These are phyloP conservation scores for Diaporthe citriasiana DNA, from an alignment of 2,329 filamentous ascomycete species.

Conservation along the genomic window DNA sequence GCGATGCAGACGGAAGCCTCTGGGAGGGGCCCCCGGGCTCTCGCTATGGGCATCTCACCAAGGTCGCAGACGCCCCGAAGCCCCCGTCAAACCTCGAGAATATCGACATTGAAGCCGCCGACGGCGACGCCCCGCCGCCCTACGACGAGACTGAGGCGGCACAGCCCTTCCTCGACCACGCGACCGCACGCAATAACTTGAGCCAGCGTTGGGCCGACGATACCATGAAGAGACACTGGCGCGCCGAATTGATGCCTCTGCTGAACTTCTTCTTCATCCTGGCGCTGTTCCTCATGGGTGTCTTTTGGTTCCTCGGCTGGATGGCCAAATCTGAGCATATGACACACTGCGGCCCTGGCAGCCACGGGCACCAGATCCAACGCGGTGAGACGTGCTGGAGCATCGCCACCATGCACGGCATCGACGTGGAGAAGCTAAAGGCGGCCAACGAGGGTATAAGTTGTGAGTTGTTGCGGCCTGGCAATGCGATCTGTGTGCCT, in stretches of 20 bases:
- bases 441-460: slow-evolving; percentile 60
- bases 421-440: slow-evolving; percentile 62
- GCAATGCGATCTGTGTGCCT: slow-evolving; percentile 45
- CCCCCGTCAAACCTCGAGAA: slow-evolving; percentile 35
- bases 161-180: slow-evolving; percentile 37
- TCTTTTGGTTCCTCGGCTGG: slow-evolving; percentile 63
- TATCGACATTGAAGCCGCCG: slow-evolving; percentile 38
- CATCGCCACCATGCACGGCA: slow-evolving; percentile 59
- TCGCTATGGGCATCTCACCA: slow-evolving; percentile 60
- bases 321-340: slow-evolving; percentile 43
- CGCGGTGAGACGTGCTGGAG: slow-evolving; percentile 68
- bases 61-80: slow-evolving; percentile 51
- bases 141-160: slow-evolving; percentile 42
- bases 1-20: slow-evolving; percentile 56
- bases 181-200: slow-evolving; percentile 12
- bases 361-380: slow-evolving; percentile 56
- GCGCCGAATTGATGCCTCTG: slow-evolving; percentile 66
- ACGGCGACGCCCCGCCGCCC: slow-evolving; percentile 46
- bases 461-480: slow-evolving; percentile 61
- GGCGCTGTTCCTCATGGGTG: slow-evolving; percentile 62
- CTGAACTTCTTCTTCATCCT: slow-evolving; percentile 71
- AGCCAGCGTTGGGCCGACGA: slow-evolving; percentile 37
- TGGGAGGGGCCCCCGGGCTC: slow-evolving; percentile 63
- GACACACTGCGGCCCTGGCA: slow-evolving; percentile 48
- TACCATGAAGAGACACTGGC: slow-evolving; percentile 58